Evolutionary conservation across 768 basidiomycete genomes (phyloP).

Genomic region (Multifurca ochricompacta): DNA sequence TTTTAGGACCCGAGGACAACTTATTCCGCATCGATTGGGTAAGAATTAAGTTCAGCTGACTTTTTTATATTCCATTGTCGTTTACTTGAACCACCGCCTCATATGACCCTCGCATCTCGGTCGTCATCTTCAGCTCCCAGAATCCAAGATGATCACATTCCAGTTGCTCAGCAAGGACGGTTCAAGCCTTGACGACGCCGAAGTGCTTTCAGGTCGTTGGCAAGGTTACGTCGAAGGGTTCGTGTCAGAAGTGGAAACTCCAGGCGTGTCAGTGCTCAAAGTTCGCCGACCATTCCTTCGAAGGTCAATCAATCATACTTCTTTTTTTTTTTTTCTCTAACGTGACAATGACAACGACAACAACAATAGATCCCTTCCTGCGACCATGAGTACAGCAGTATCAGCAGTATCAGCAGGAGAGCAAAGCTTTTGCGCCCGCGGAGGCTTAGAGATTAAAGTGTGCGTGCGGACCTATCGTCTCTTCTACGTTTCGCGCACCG

Average conservation of each 20-base stretch:
- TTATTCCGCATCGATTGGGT: conserved; percentile 81
- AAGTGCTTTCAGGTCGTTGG: conserved; percentile 71
- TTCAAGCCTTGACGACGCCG: conserved; percentile 64
- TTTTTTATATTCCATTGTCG: background rate
- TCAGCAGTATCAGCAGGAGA: background rate
- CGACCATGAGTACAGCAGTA: background rate
- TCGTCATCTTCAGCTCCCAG: conserved; percentile 44
- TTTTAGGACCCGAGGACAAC: conserved; percentile 69
- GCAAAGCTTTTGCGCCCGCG: conserved; percentile 26
- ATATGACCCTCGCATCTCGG: too few species aligned
- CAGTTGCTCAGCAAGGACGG: conserved; percentile 79
- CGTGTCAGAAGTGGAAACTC: conserved; percentile 52
- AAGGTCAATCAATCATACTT: conserved; percentile 36
- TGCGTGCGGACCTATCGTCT: conserved; percentile 77
- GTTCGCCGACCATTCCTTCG: conserved; percentile 56
- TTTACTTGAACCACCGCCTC: background rate
- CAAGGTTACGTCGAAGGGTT: conserved; percentile 72
- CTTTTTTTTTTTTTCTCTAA: conserved; percentile 26
- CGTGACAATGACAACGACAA: conserved; percentile 11
- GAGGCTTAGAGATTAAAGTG: conserved; percentile 73
- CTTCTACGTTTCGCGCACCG: conserved; percentile 68
- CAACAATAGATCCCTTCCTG: conserved; percentile 37
- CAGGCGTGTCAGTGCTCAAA: conserved; percentile 41
- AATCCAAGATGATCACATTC: conserved; percentile 58
- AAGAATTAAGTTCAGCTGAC: conserved; percentile 23